Evolutionary conservation across 2,329 filamentous ascomycete species (phyloP).

Genomic region (Leptographium galeiforme): DNA sequence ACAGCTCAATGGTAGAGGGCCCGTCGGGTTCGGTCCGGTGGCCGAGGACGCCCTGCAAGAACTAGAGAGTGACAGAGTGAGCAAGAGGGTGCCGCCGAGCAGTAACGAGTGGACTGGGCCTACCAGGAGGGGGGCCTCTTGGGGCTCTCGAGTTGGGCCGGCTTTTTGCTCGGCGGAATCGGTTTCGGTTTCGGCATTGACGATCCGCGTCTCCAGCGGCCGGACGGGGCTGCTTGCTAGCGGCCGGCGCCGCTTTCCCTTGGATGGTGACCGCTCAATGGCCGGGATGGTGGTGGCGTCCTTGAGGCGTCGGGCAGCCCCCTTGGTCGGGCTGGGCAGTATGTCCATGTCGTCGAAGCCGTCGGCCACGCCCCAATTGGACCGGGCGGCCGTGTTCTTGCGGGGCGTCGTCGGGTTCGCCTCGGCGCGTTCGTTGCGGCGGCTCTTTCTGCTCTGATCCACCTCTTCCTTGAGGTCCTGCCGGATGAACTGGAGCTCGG

Average conservation of each 20-base stretch:
- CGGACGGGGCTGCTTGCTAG: slow-evolving; percentile 52
- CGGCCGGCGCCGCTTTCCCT: slow-evolving; percentile 57
- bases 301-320: slow-evolving; percentile 24
- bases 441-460: slow-evolving; percentile 23
- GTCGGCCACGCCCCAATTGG: slow-evolving; percentile 51
- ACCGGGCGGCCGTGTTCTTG: slow-evolving; percentile 25
- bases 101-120: slow-evolving; percentile 7
- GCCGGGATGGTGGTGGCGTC: slow-evolving; percentile 29
- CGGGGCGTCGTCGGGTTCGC: slow-evolving; percentile 36
- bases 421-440: slow-evolving; percentile 18
- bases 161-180: no score
- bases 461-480: slow-evolving; percentile 55
- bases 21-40: slow-evolving; percentile 42
- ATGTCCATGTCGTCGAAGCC: slow-evolving; percentile 62
- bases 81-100: neutral
- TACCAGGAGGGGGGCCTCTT: slow-evolving; percentile 30
- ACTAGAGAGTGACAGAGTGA: slow-evolving; percentile 24
- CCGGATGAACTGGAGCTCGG: slow-evolving; percentile 59
- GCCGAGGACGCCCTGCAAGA: slow-evolving; percentile 50
- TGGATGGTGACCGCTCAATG: slow-evolving; percentile 47
- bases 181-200: neutral
- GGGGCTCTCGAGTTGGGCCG: neutral
- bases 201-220: slow-evolving; percentile 37
- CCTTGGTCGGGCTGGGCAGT: slow-evolving; percentile 38
- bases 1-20: slow-evolving; percentile 52